Evolutionary conservation across 2,329 filamentous ascomycete genomes (phyloP).

Genomic region (Lecanicillium sp.): DNA sequence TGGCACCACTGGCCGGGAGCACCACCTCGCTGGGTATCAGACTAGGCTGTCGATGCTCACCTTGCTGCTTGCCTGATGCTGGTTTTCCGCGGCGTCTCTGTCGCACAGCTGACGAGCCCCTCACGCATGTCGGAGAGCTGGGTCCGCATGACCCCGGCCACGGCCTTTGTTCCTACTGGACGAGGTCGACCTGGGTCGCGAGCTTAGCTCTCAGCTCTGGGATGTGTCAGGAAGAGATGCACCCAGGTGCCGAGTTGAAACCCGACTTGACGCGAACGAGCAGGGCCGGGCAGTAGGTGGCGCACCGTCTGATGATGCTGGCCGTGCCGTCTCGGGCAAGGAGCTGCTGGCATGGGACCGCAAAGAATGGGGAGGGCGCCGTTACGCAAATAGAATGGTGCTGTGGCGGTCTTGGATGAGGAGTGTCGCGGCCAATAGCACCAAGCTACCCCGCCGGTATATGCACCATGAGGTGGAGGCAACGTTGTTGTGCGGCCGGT

Average conservation of each 20-base stretch:
- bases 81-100: not conserved
- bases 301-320: not conserved
- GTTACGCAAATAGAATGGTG: not conserved
- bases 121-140: too few species aligned
- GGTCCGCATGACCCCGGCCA: not conserved
- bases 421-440: constrained; percentile 1
- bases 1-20: not conserved
- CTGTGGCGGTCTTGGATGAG: not conserved
- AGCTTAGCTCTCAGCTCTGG: not conserved
- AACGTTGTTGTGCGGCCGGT: constrained; percentile 2
- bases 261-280: too few species aligned
- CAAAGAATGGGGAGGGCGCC: not conserved
- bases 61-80: too few species aligned
- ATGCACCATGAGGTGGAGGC: constrained; percentile 8
- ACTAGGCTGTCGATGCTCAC: not conserved
- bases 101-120: constrained; percentile 1
- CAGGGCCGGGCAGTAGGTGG: too few species aligned
- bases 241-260: too few species aligned
- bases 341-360: not conserved
- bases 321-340: not conserved
- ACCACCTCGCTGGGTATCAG: too few species aligned
- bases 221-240: too few species aligned
- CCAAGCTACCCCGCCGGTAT: constrained; percentile 9
- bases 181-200: not conserved
- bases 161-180: not conserved